A percentile compares a stretch with the other conserved stretches of the same genome.
phyloP scores from a whole-genome alignment of 805 yeast species.

The Wickerhamomyces queroliae region DNA sequence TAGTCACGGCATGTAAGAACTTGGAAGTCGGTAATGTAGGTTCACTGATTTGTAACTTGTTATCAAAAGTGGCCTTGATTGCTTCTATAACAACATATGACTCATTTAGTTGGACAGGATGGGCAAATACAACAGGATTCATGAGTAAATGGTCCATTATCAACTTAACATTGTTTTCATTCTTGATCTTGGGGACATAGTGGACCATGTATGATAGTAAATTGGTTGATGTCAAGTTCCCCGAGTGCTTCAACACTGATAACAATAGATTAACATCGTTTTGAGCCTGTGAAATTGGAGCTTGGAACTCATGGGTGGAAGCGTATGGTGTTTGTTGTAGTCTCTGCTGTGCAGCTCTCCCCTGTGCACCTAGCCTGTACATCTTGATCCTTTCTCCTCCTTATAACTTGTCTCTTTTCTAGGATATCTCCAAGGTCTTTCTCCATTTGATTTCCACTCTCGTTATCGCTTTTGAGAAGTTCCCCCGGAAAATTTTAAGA shows the following conservation, averaged over 20 bases:
- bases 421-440: too few species aligned
- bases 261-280: conserved; percentile 24
- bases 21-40: conserved; percentile 36
- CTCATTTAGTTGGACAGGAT: conserved; percentile 11
- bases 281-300: conserved; percentile 26
- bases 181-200: conserved; percentile 39
- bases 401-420: too few species aligned
- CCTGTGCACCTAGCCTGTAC: conserved; percentile 24
- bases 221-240: conserved; percentile 2
- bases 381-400: too few species aligned
- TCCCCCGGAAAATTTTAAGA: too few species aligned
- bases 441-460: too few species aligned
- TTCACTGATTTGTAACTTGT: conserved; percentile 36
- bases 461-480: too few species aligned
- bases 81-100: conserved; percentile 40
- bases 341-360: conserved; percentile 16
- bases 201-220: conserved; percentile 36
- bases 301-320: conserved; percentile 24
- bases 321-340: conserved; percentile 28
- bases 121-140: conserved; percentile 26
- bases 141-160: conserved; percentile 34
- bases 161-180: conserved; percentile 34
- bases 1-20: conserved; percentile 30
- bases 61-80: conserved; percentile 37
- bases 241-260: conserved; percentile 8